Base-by-base conservation (phyloP, 176 grass and related monocot genomes). In the Eleusine indica region DNA sequence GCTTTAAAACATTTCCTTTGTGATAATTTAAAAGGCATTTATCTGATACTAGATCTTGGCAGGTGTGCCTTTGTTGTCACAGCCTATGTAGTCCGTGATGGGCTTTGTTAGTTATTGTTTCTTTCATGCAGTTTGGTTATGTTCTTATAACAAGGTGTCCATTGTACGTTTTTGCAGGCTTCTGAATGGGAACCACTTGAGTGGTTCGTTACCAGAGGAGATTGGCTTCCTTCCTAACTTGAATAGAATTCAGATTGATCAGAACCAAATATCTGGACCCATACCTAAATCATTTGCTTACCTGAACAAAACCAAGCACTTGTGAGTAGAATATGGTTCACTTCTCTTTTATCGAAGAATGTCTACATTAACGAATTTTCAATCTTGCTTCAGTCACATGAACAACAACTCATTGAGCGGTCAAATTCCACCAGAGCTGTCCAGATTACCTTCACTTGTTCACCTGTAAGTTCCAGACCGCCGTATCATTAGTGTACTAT, bases 321-420 rank as follows among this genome's bases (percentile, higher is more conserved):
- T 98, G 95, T 98, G 74, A 94, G 95, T 98, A 81, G 16, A 84
- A 67, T 84, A 71, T 70, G 37, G 15, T 86, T 77, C 80, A 21
- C 74, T 32, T 70, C 74, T 56, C 53, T 82, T 44, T 71, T 74
- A 82, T 52, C 4, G 25, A 79, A 38, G 64, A 46, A 85, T 75
- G 70, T 37, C 71, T 63, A 69, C 79, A 46, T 56, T 89, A 77
- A 81, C 35, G 76, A 8, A 0, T 74, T 82, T 73, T 48, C 61
- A 73, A 62, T 70, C 80, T 85, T 88, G 32, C 25, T 79, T 32
- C 89, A 98, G 95, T 84, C 95, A 98, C 80, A 98, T 98, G 95
- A 98, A 98, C 90, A 98, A 98, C 74, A 98, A 98, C 70, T 98
- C 95, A 7, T 91, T 98, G 77, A 98, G 92, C 73, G 95, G 95